Evolutionary conservation across 2,329 filamentous ascomycete species (phyloP).

Genomic region (Sarocladium brachiariae): DNA sequence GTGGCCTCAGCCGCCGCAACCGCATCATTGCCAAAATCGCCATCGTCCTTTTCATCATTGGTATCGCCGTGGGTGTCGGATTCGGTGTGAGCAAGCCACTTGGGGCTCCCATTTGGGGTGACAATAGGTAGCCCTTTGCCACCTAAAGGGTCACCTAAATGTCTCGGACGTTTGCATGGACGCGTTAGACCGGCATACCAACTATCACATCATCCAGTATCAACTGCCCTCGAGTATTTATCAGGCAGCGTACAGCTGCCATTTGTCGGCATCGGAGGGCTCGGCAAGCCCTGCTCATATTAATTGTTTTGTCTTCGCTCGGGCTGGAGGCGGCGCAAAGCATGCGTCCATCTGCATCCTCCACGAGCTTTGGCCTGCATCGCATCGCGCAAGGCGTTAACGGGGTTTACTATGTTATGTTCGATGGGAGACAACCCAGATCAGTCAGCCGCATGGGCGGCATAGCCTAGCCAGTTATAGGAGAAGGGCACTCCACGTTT

Average conservation of each 20-base stretch:
- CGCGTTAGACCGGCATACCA: neutral
- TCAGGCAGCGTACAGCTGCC: neutral
- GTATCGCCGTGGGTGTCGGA: conserved; percentile 48
- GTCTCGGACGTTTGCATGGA: neutral
- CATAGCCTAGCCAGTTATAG: neutral
- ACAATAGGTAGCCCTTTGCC: conserved; percentile 15
- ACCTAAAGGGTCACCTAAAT: neutral
- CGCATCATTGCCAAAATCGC: conserved; percentile 48
- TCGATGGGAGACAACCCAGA: neutral
- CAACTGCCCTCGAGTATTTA: neutral
- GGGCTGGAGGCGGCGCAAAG: neutral
- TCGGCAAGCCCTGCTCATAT: neutral
- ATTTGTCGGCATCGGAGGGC: neutral
- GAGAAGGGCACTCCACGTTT: conserved; percentile 1
- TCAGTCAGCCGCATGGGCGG: neutral
- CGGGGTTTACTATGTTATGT: neutral
- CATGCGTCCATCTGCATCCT: neutral
- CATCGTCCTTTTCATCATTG: conserved; percentile 44
- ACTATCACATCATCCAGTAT: neutral
- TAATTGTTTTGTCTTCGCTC: conserved; percentile 1
- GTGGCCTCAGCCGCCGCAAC: conserved; percentile 45
- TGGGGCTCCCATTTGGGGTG: conserved; percentile 51
- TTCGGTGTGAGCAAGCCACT: conserved; percentile 56
- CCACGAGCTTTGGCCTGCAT: neutral
- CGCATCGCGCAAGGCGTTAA: conserved; percentile 6